Evolutionary conservation across 2,329 filamentous ascomycete species (phyloP).

Genomic region (Ophiostoma sp.): DNA sequence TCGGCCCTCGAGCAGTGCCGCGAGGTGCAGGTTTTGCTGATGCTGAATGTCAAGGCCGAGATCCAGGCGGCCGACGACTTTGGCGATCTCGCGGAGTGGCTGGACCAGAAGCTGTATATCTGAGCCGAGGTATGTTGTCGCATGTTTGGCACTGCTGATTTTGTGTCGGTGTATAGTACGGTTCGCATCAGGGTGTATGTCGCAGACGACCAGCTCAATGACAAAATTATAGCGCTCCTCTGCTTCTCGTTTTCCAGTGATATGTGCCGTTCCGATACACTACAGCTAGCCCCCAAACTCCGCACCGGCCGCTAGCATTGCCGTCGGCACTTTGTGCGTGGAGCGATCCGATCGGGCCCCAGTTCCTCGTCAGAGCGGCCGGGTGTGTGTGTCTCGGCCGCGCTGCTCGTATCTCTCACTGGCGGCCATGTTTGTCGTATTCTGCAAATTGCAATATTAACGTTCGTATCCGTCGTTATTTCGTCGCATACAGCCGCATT

Average conservation of each 20-base stretch:
- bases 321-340: not conserved
- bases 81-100: constrained; percentile 47
- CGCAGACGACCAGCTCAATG: not conserved
- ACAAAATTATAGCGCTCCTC: not conserved
- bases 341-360: not conserved
- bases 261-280: not conserved
- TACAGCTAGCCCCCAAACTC: not conserved
- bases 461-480: not conserved
- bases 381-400: not conserved
- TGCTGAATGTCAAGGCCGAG: constrained; percentile 70
- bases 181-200: not conserved
- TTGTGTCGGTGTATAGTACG: not conserved
- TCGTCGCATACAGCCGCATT: not conserved
- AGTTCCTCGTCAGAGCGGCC: not conserved
- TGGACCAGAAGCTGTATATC: constrained; percentile 41
- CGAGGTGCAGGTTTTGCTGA: constrained; percentile 68
- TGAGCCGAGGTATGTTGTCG: not conserved
- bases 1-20: constrained; percentile 40
- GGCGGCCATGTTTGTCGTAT: not conserved
- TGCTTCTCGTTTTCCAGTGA: too few relatives aligned
- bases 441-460: not conserved
- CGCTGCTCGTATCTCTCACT: not conserved
- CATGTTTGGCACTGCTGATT: not conserved
- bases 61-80: constrained; percentile 63
- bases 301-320: not conserved